Evolutionary conservation across 2,329 filamentous ascomycete genomes (phyloP).

Genomic region (Aaosphaeria pasadenensis): DNA sequence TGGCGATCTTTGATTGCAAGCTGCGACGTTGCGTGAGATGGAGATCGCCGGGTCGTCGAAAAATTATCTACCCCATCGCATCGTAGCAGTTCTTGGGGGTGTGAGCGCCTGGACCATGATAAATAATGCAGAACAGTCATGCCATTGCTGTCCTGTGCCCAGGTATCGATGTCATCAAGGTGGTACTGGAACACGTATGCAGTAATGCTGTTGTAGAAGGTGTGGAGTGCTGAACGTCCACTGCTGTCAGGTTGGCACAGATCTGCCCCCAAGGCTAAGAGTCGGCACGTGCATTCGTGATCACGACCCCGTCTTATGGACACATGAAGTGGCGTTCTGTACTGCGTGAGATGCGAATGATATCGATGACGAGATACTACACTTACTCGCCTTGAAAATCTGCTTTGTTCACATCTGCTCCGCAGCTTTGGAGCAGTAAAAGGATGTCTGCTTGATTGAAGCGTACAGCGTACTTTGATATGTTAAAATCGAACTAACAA

Average conservation of each 20-base stretch:
- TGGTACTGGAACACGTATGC: conserved; percentile 1
- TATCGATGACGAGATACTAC: background rate
- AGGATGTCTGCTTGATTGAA: background rate
- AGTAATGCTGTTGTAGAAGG: conserved; percentile 1
- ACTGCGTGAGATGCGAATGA: background rate
- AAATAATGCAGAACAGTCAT: conserved; percentile 9
- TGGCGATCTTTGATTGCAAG: conserved; percentile 2
- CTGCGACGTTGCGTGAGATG: background rate
- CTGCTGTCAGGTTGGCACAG: background rate
- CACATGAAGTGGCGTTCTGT: conserved; percentile 7
- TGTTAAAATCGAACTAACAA: background rate
- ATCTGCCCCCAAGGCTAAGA: conserved; percentile 6
- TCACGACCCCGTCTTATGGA: background rate
- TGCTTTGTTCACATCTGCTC: too few species aligned
- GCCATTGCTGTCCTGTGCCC: conserved; percentile 2
- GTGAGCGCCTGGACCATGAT: background rate
- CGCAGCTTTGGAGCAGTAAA: too few species aligned
- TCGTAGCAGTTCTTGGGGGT: background rate
- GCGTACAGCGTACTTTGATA: conserved; percentile 2
- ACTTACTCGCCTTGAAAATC: conserved; percentile 3
- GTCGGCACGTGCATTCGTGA: conserved; percentile 1
- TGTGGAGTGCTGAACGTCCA: conserved; percentile 7
- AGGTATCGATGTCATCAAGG: conserved; percentile 3
- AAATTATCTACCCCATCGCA: background rate
- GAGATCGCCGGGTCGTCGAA: background rate